Evolutionary conservation across 495 filamentous ascomycete species (phyloP).

Genomic region (Aspergillus homomorphus): DNA sequence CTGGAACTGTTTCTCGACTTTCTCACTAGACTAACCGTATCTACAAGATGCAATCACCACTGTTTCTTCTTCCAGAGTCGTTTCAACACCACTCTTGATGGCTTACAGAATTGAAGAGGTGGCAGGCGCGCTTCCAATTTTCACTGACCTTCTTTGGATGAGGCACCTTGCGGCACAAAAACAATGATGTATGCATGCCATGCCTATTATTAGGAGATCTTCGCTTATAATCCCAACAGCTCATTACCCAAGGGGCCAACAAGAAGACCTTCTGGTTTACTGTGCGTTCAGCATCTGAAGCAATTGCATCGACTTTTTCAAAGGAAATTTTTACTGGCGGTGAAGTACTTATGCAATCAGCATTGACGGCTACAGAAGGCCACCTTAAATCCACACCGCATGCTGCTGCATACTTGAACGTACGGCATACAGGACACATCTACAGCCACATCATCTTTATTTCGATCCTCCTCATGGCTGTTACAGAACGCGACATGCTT

Average conservation of each 20-base stretch:
- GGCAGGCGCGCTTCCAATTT: neutral
- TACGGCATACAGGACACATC: neutral
- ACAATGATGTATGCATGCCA: neutral
- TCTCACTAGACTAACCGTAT: neutral
- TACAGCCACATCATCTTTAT: constrained; percentile 2
- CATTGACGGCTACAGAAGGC: constrained; percentile 3
- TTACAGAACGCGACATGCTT: neutral
- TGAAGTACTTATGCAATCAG: neutral
- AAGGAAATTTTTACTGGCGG: neutral
- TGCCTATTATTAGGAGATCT: constrained; percentile 5
- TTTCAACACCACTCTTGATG: neutral
- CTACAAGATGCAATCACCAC: neutral
- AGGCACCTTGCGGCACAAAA: neutral
- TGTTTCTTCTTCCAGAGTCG: neutral
- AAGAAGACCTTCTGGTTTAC: neutral
- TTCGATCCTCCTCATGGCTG: constrained; percentile 1
- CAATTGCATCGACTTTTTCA: neutral
- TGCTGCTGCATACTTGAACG: constrained; percentile 1
- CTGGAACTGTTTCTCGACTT: too few species aligned
- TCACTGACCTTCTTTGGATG: neutral
- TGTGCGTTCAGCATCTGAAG: neutral
- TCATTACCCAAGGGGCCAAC: neutral
- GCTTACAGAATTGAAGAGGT: neutral
- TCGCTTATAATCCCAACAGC: neutral
- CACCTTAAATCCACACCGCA: neutral